Base-by-base conservation (phyloP, 2,329 filamentous ascomycete species). In the Monosporascus ibericus region DNA sequence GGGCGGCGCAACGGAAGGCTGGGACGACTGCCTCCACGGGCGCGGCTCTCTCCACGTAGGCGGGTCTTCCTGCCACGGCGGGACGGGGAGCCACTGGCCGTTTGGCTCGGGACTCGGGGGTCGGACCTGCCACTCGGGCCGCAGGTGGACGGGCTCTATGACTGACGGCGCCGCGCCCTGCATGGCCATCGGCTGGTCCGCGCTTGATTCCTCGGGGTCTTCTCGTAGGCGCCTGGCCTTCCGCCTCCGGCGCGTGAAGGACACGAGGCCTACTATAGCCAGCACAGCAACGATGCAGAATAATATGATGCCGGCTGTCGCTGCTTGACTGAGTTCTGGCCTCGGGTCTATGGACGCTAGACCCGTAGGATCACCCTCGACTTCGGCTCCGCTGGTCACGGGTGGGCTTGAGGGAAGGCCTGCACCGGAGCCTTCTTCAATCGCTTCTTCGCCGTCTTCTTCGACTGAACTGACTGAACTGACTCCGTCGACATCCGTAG, bases 41-140 rank as follows among this genome's bases (percentile, higher is more conserved):
- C 57, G 57, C 42, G 57, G 55, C 37, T 56, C 58, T 2, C 57
- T 52, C 58, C 58, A 60, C 17, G 57, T 60, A 18, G 58, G 56
- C 30, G 52, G 48, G 2, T 58, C 56, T 6, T 61, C 58, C n/a
- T 60, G 57, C 60, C 58, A 60, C 5, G 60, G 58, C 40, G 57
- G 58, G 30, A 54, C 57, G 38, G 58, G 48, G 49, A 61, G 50
- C 60, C 58, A 60, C 18, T 59, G 56, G 11, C 59, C 59, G 38
- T 56, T 55, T 2, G 52, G 58, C 9, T 48, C 47, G 6, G 48
- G 48, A n/a, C 38, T 48, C 9, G 52, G 34, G 5, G 25, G 8
- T 11, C 48, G 49, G 14, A 6, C 37, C 9, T 34, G 20, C 34
- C 37, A 44, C 18, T 42, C 22, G 24, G 25, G 44, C 17, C 51